Percentiles rank a stretch among this genome's conserved stretches.
These are phyloP conservation scores for Lenwebbia sp. DNA, from an alignment of 345 rosid species.

Conservation along the genomic window DNA sequence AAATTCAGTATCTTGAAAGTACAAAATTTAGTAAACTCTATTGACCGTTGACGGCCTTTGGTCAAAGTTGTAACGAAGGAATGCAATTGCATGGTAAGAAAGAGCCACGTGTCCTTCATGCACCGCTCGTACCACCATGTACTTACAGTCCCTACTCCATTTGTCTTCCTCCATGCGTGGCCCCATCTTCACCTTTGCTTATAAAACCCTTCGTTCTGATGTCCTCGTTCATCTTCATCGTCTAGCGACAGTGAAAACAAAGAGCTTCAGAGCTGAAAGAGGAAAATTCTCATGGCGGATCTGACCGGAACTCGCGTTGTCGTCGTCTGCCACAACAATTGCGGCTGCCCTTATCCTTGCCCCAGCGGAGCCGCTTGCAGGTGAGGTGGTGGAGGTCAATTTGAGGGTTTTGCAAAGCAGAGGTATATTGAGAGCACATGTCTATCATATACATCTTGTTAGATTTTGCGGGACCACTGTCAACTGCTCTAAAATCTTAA, in stretches of 20 bases:
- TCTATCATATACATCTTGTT: no score
- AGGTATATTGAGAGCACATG: no score
- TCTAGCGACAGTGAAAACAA: background rate
- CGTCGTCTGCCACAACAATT: background rate
- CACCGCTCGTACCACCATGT: background rate
- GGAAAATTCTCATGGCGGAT: background rate
- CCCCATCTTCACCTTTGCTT: background rate
- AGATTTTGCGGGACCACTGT: no score
- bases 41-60: background rate
- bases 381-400: background rate
- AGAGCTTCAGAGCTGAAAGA: background rate
- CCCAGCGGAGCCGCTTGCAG: background rate
- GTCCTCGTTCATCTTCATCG: background rate
- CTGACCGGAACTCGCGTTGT: background rate
- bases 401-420: background rate
- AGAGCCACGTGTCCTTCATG: background rate
- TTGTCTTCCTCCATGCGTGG: background rate
- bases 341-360: background rate
- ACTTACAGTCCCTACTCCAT: background rate
- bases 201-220: background rate
- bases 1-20: background rate
- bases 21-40: background rate
- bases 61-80: background rate
- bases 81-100: background rate
- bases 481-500: no score